These are phyloP conservation scores for Wallemia mellicola DNA, from an alignment of 1,284 basidiomycete species.

Conservation along the genomic window DNA sequence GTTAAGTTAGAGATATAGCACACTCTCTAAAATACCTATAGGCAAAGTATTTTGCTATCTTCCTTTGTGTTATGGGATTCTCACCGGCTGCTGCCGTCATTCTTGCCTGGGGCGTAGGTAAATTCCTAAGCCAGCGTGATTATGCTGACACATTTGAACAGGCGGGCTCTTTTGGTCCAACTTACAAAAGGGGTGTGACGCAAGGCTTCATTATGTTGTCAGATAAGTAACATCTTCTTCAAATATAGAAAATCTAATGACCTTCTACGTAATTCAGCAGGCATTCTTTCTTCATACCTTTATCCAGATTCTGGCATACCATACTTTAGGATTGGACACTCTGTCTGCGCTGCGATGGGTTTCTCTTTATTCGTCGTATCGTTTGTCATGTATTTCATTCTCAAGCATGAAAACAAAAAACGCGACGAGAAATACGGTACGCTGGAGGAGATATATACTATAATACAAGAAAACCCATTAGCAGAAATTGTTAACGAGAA, in stretches of 20 bases:
- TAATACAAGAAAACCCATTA: not conserved
- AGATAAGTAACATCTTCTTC: not conserved
- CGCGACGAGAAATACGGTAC: not conserved
- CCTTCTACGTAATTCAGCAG: not conserved
- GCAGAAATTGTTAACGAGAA: not conserved
- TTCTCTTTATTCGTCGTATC: not conserved
- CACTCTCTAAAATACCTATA: not conserved
- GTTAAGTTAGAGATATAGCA: constrained; percentile 3
- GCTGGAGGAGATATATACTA: not conserved
- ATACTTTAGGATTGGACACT: not conserved
- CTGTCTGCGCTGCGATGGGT: not conserved
- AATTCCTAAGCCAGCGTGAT: no score
- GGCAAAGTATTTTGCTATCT: constrained; percentile 7
- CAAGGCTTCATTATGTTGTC: not conserved
- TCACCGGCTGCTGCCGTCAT: constrained; percentile 1
- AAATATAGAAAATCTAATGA: not conserved
- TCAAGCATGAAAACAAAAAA: not conserved
- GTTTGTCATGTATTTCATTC: not conserved
- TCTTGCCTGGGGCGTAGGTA: not conserved
- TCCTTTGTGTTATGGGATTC: constrained; percentile 7
- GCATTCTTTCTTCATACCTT: not conserved
- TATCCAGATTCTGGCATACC: not conserved
- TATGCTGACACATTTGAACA: no score
- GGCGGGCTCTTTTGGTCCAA: not conserved
- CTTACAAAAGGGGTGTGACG: not conserved